These are phyloP conservation scores for Fusarium sp. DNA, from an alignment of 2,329 filamentous ascomycete species.

Conservation along the genomic window DNA sequence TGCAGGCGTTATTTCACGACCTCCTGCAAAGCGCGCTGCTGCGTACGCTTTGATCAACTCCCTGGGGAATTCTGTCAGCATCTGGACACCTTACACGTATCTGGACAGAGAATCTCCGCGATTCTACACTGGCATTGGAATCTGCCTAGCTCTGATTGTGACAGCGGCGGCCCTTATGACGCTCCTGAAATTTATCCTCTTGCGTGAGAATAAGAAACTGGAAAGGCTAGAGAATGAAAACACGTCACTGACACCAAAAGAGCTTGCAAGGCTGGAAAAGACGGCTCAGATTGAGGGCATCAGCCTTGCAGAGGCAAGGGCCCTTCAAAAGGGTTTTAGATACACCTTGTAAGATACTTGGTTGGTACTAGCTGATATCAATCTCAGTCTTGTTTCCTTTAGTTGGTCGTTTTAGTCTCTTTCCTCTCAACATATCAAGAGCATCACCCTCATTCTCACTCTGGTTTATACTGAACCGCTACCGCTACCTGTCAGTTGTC, in stretches of 20 bases:
- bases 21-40: neutral
- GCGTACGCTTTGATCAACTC: conserved; percentile 1
- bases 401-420: too few relatives aligned
- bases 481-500: too few relatives aligned
- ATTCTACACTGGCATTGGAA: neutral
- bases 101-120: neutral
- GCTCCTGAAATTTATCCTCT: neutral
- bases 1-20: neutral
- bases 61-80: neutral
- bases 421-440: too few relatives aligned
- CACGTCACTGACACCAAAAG: neutral
- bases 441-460: too few relatives aligned
- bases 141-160: neutral
- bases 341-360: neutral
- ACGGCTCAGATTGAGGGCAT: neutral
- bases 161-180: neutral
- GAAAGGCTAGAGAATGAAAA: neutral
- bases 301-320: neutral
- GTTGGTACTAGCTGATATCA: too few relatives aligned
- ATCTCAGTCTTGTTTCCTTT: too few relatives aligned
- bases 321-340: neutral
- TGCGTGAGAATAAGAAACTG: neutral
- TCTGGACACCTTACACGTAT: conserved; percentile 1
- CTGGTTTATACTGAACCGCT: too few relatives aligned
- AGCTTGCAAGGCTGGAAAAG: neutral